Conservation (phyloP, 2,329 filamentous ascomycete species). For the Alternaria incomplexa region DNA sequence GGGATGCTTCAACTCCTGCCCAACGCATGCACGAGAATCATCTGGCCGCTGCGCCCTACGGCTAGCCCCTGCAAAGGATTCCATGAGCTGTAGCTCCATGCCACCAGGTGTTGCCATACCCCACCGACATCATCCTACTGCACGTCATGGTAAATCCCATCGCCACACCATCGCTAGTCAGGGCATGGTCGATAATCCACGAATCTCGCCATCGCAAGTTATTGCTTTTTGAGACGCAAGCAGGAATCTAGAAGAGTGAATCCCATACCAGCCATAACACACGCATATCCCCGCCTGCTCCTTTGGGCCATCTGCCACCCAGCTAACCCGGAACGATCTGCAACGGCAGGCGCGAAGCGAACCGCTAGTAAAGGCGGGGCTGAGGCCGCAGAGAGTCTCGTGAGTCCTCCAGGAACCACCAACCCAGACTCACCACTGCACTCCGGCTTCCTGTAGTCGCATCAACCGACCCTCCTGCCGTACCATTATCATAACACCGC, state of each 20-base stretch:
- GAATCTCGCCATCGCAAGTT: neutral
- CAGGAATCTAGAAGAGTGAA: neutral
- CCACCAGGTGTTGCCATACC: neutral
- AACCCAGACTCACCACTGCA: conserved; percentile 21
- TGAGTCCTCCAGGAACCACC: conserved; percentile 22
- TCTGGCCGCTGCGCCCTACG: conserved; percentile 11
- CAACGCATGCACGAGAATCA: conserved; percentile 13
- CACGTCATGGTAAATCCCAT: conserved; percentile 11
- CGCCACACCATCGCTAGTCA: neutral
- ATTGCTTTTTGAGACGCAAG: neutral
- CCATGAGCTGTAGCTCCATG: neutral
- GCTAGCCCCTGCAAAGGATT: neutral
- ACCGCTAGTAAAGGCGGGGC: conserved; percentile 16
- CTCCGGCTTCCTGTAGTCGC: conserved; percentile 9
- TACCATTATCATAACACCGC: neutral
- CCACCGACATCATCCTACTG: conserved; percentile 1
- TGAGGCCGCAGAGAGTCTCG: conserved; percentile 19
- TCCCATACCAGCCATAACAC: neutral
- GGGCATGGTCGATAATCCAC: neutral
- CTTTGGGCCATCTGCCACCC: neutral
- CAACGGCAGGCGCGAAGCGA: conserved; percentile 15
- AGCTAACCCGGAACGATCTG: conserved; percentile 1
- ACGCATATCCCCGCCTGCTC: neutral
- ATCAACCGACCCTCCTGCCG: conserved; percentile 1
- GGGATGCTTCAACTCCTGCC: neutral